phyloP scores from a whole-genome alignment of 129 eudicot species.

The Centella asiatica region DNA sequence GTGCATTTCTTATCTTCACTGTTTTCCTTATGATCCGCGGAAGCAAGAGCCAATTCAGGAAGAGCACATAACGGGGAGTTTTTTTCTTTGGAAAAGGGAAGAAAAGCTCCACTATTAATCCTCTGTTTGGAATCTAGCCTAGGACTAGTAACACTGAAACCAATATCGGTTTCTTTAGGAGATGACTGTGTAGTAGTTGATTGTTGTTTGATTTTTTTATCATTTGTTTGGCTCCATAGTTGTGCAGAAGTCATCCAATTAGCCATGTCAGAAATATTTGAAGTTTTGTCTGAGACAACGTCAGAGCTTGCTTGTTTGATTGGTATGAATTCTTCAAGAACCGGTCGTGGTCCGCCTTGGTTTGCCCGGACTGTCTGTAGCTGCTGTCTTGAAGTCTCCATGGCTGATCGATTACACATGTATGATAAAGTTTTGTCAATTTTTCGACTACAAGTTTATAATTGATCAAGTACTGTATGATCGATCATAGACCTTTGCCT shows the following conservation, averaged over 20 bases:
- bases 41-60: constrained; percentile 69
- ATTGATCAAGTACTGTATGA: too few species aligned
- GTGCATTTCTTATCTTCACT: constrained; percentile 38
- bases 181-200: constrained; percentile 11
- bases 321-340: constrained; percentile 88
- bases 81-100: constrained; percentile 48
- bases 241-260: constrained; percentile 96
- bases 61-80: constrained; percentile 26
- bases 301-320: constrained; percentile 38
- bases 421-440: not conserved
- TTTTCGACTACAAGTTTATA: too few species aligned
- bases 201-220: constrained; percentile 22
- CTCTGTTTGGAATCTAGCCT: constrained; percentile 46
- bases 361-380: constrained; percentile 46
- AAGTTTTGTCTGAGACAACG: constrained; percentile 25
- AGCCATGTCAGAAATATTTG: constrained; percentile 44
- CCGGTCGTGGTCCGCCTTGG: constrained; percentile 38
- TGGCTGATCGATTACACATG: constrained; percentile 35
- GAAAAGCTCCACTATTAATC: constrained; percentile 65
- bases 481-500: too few species aligned
- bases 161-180: constrained; percentile 29
- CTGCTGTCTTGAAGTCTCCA: constrained; percentile 90
- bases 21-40: constrained; percentile 43
- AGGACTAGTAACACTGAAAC: constrained; percentile 21
- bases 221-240: constrained; percentile 69